phyloP scores from a whole-genome alignment of 305 asterid species.

The Rubia occidens region DNA sequence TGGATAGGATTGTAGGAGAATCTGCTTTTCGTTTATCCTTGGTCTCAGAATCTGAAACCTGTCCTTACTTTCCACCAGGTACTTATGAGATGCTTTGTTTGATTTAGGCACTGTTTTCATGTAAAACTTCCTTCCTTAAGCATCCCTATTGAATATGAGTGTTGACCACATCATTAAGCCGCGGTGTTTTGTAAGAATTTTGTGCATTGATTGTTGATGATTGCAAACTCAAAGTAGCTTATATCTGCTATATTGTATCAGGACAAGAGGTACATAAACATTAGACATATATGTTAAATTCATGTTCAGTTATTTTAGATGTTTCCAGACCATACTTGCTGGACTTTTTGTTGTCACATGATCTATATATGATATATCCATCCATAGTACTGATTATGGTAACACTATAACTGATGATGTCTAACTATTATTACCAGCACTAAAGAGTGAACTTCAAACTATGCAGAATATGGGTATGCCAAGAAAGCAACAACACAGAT shows the following conservation, averaged over 20 bases:
- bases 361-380: not conserved
- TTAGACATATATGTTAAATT: not conserved
- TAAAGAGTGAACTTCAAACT: not conserved
- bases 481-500: constrained; percentile 60
- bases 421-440: not conserved
- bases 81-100: constrained; percentile 1
- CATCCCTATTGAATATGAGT: not conserved
- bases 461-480: constrained; percentile 58
- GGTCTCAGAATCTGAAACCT: constrained; percentile 39
- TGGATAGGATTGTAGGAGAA: constrained; percentile 57
- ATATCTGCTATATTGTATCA: not conserved
- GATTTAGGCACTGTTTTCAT: not conserved
- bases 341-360: not conserved
- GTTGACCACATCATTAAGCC: too few species aligned
- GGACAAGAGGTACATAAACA: not conserved
- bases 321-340: not conserved
- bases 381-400: constrained; percentile 1
- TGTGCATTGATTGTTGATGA: too few species aligned
- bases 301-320: not conserved
- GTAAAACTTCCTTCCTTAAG: not conserved
- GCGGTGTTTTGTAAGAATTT: too few species aligned
- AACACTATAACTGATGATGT: not conserved
- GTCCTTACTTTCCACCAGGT: constrained; percentile 83
- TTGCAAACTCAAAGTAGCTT: too few species aligned
- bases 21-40: constrained; percentile 38